Evolutionary conservation across 2,329 filamentous ascomycete species (phyloP), one percentile per base, ranked within the genome.

Genomic region (Calonectria ilicicola): DNA sequence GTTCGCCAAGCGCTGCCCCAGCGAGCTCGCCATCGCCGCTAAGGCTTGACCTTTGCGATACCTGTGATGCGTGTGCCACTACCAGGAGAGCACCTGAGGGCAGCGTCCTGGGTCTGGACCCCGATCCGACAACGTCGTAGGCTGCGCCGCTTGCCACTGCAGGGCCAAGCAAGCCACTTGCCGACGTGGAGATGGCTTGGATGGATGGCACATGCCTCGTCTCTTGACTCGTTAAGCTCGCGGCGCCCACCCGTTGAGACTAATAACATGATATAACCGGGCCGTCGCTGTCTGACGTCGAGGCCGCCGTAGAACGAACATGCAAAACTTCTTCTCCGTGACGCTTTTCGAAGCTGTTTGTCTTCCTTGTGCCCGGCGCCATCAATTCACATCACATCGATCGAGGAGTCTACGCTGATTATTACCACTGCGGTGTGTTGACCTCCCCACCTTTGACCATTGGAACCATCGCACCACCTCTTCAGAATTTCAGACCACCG

Each of bases 21-120:
- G 29, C 32, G 32, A 67, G 66, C 53, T 78, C 72, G 71, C 38
- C 77, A 75, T 77, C 53, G 65, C 29, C 73, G 53, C 70, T 51
- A 79, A 70, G 69, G 65, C 72, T 68, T 68, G 65, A 58, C 73
- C 66, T 74, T 72, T 65, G 19, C 60, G 56, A 47, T 49, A 58
- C 66, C 42, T 49, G 46, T 40, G 58, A 35, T 47, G 46, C 62
- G 63, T 49, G 71, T 60, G 49, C 21, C 15, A 26, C 68, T 49
- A 32, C 17, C 64, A 62, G 56, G 26, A 21, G 26, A 63, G 58
- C 65, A 70, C 71, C 60, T 40, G 49, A 32, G 64, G 32, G 42
- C 7, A 15, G 27, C 27, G 42, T 65, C 65, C 62, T 49, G 53
- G 51, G 49, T 46, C 51, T 60, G 21, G 47, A 35, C 44, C 49